These are phyloP conservation scores for Whalleya microplaca DNA, from an alignment of 2,329 filamentous ascomycete species.

Conservation along the genomic window DNA sequence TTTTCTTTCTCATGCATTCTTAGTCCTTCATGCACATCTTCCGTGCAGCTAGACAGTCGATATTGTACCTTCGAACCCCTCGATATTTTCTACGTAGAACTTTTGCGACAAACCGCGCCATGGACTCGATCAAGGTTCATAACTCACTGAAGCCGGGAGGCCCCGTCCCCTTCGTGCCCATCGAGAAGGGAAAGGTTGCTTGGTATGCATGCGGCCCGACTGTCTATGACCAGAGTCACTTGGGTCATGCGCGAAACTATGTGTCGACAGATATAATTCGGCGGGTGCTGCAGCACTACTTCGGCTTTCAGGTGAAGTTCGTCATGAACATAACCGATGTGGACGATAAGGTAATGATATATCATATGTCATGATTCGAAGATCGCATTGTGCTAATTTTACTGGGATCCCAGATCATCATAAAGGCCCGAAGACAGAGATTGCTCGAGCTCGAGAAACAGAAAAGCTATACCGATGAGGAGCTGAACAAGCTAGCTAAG, in stretches of 20 bases:
- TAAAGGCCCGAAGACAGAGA: constrained; percentile 74
- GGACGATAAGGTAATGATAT: constrained; percentile 69
- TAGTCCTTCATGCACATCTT: constrained; percentile 40
- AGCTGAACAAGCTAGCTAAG: constrained; percentile 52
- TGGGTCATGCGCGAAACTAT: constrained; percentile 88
- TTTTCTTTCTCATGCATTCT: constrained; percentile 3
- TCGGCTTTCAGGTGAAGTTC: constrained; percentile 80
- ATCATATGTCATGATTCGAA: constrained; percentile 64
- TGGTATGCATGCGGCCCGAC: constrained; percentile 94
- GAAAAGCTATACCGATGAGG: constrained; percentile 59
- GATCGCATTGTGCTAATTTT: constrained; percentile 62
- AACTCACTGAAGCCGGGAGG: constrained; percentile 76
- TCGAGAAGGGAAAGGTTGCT: constrained; percentile 71
- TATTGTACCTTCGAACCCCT: constrained; percentile 32
- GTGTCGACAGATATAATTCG: constrained; percentile 88
- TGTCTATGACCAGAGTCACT: constrained; percentile 74
- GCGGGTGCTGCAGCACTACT: constrained; percentile 81
- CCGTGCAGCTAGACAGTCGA: constrained; percentile 32
- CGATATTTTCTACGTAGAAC: constrained; percentile 34
- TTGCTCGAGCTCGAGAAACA: constrained; percentile 78
- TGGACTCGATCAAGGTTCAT: constrained; percentile 71
- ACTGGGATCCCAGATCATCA: constrained; percentile 59
- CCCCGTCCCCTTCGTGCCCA: constrained; percentile 75
- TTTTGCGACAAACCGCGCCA: constrained; percentile 43
- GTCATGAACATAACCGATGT: constrained; percentile 94